Evolutionary conservation across 306 rosid genomes (phyloP).

Genomic region (Rubus parviflorus): DNA sequence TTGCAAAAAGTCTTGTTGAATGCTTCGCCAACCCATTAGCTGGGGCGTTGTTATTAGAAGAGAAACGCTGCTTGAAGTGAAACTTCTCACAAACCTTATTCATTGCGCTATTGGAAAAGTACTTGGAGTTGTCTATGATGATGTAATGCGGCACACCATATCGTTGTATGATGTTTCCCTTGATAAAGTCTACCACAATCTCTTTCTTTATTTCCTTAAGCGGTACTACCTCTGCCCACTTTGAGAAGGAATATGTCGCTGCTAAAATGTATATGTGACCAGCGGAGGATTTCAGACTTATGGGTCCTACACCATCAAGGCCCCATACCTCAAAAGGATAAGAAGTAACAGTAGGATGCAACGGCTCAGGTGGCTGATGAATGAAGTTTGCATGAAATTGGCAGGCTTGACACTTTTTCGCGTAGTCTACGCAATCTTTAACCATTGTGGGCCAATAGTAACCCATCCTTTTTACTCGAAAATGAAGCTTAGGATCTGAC

Average conservation of each 20-base stretch:
- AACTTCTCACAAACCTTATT: not conserved
- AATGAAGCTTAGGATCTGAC: too few relatives aligned
- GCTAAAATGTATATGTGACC: not conserved
- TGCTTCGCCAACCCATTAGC: not conserved
- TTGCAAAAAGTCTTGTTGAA: not conserved
- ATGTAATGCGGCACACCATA: not conserved
- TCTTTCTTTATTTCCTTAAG: too few relatives aligned
- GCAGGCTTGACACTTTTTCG: not conserved
- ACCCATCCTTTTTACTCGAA: not conserved
- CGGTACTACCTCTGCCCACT: too few relatives aligned
- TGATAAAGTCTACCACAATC: not conserved
- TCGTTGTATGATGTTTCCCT: fast-evolving
- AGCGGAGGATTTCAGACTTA: not conserved
- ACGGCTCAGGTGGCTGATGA: not conserved
- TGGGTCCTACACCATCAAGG: not conserved
- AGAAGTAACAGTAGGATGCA: not conserved
- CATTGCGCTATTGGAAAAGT: not conserved
- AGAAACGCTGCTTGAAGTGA: not conserved
- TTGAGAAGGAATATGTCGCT: not conserved
- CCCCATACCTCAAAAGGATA: not conserved
- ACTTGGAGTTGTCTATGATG: not conserved
- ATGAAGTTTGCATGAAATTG: not conserved
- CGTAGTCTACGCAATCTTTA: too few relatives aligned
- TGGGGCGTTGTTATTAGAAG: not conserved
- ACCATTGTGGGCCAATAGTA: not conserved